Conservation (phyloP, 208 protist genomes). For the Spironucleus salmonicida region DNA sequence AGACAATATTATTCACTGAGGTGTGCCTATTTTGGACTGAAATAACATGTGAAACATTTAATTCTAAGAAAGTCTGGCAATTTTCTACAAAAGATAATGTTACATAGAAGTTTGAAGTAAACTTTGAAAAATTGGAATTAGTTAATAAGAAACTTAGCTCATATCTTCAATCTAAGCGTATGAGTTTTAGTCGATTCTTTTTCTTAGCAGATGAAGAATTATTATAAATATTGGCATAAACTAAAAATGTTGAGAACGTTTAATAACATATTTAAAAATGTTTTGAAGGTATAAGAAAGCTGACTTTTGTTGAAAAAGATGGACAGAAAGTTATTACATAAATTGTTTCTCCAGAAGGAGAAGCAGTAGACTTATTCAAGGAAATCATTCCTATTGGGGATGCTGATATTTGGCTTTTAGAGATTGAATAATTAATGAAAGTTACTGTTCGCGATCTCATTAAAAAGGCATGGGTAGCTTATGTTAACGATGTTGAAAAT, state of each 20-base stretch:
- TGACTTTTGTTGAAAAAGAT: constrained; percentile 56
- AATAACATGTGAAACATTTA: constrained; percentile 20
- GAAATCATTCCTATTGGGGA: constrained; percentile 56
- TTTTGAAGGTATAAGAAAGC: constrained; percentile 75
- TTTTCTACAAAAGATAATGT: constrained; percentile 69
- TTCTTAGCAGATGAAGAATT: constrained; percentile 91
- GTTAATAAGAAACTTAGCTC: constrained; percentile 61
- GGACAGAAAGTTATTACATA: constrained; percentile 59
- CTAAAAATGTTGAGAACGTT: constrained; percentile 73
- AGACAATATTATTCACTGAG: not conserved
- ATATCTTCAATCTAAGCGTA: constrained; percentile 59
- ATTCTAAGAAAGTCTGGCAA: constrained; percentile 56
- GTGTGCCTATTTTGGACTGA: constrained; percentile 16
- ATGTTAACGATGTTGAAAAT: constrained; percentile 40
- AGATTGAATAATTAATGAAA: constrained; percentile 53
- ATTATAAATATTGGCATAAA: constrained; percentile 85
- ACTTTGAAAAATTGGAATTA: constrained; percentile 64
- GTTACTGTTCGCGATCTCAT: constrained; percentile 15
- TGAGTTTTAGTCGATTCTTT: constrained; percentile 67
- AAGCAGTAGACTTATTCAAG: constrained; percentile 56
- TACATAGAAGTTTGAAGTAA: constrained; percentile 59
- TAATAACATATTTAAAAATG: constrained; percentile 79
- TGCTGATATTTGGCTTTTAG: constrained; percentile 72
- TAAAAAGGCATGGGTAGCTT: constrained; percentile 44
- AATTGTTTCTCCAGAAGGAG: constrained; percentile 65